Conservation (phyloP, 2,329 filamentous ascomycete genomes). For the Ceratocystis smalleyi region DNA sequence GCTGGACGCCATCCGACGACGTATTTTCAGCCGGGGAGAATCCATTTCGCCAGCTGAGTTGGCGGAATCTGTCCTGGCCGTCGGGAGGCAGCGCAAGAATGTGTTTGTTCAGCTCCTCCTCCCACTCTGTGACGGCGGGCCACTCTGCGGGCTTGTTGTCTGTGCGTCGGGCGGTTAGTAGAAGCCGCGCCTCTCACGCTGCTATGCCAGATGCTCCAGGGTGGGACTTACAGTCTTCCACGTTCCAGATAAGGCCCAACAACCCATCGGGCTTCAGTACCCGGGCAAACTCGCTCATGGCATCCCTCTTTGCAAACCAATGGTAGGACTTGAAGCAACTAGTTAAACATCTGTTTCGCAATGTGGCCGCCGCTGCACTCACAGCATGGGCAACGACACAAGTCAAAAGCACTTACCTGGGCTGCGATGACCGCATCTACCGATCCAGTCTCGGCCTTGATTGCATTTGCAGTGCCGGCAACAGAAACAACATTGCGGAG, state of each 20-base stretch:
- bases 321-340: constrained; percentile 32
- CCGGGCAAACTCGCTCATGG: constrained; percentile 51
- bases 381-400: not conserved
- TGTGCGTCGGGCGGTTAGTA: constrained; percentile 21
- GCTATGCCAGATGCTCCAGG: not conserved
- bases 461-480: constrained; percentile 42
- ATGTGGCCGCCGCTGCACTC: not conserved
- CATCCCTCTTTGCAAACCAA: constrained; percentile 34
- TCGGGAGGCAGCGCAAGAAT: constrained; percentile 38
- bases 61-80: constrained; percentile 47
- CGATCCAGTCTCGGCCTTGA: constrained; percentile 41
- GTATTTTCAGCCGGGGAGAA: constrained; percentile 43
- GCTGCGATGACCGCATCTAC: constrained; percentile 51
- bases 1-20: constrained; percentile 21
- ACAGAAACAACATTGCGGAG: constrained; percentile 39
- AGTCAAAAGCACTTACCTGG: constrained; percentile 38
- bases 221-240: constrained; percentile 46
- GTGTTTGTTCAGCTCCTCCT: constrained; percentile 44
- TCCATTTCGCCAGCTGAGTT: constrained; percentile 46
- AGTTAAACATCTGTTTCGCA: constrained; percentile 11
- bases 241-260: constrained; percentile 58
- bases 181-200: not conserved
- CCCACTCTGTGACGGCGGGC: constrained; percentile 43
- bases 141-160: constrained; percentile 48
- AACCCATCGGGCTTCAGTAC: constrained; percentile 44